Evolutionary conservation across 2,329 filamentous ascomycete genomes (phyloP), one percentile per base, ranked within the genome.

Genomic region (Diaporthe destruens): DNA sequence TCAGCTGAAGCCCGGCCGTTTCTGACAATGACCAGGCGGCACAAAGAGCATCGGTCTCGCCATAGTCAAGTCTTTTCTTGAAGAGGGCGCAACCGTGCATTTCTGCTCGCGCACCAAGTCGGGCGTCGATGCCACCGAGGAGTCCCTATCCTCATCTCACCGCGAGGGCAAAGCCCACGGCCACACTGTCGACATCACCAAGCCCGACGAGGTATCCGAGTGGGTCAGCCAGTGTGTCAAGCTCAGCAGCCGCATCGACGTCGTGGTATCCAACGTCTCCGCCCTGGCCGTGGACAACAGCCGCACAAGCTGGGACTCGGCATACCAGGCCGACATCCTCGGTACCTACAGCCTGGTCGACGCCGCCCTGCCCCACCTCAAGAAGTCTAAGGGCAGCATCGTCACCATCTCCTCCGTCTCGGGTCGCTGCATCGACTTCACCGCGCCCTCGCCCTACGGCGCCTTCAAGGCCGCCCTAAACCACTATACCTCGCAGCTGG

Each of bases 341-440:
- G 80, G 80, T 49, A 80, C 80, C 1, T 77, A 78, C 69, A 74
- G 75, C 42, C 74, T 83, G 25, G 74, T 81, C 61, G 74, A 80
- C 11, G 76, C 79, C 7, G 78, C 80, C 0, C 68, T 81, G 9
- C 81, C 82, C 0, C 73, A 80, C 71, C 77, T 83, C 2, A 79
- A 81, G 73, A 77, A 77, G 63, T 71, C 77, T 3, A 79, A 79
- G 61, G 81, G 82, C 14, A 80, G 77, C 73, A 77, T 83, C 47
- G 75, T 83, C 29, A 78, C 77, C 49, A 82, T 83, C 61, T 76
- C 78, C 7, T 81, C 80, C 32, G 81, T 82, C 14, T 79, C 77
- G 2, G 80, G 80, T 8, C 77, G 80, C 16, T 80, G 82, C 61
- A 72, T 83, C 25, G 82, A 83, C 67, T 82, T 82, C 73, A 81